Evolutionary conservation across 2,329 filamentous ascomycete species (phyloP), one percentile per base, ranked within the genome.

Genomic region (Aspergillus sp.): DNA sequence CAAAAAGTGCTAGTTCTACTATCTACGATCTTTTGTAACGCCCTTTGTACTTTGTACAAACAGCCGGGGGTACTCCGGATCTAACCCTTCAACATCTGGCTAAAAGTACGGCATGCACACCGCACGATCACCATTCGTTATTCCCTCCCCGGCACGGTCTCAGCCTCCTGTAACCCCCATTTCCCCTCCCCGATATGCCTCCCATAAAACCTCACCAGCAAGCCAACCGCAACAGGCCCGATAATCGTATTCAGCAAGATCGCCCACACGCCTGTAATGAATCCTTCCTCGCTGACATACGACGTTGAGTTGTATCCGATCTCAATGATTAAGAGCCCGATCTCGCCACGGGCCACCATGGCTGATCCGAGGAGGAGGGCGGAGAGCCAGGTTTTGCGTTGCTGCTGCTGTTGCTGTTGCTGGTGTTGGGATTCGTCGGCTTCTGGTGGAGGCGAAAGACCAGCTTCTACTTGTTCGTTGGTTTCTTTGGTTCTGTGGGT

Each of bases 271-370:
- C 52, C 59, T 8, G 61, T 59, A 29, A 59, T 57, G 27, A 60
- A 60, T 0, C 53, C 58, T 1, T 57, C 58, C 12, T 60, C 50
- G 28, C 74, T 68, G 19, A 76, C 70, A 1, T 72, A 70, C 30
- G 64, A 60, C 2, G 60, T 62, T 33, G 61, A 51, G 5, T 64
- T 64, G 27, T 60, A 58, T 3, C 61, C 61, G 5, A 64, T 57
- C 40, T 64, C 61, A 10, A 63, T 61, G 10, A 64, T 62, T 30
- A 64, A 41, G 3, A 63, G 56, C 2, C 61, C 61, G 36, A 64
- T 64, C 42, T 64, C 61, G 19, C 61, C 61, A 2, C 61, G 60
- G 3, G 61, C 61, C 3, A 64, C 61, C 61, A 63, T 64, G 3
- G 61, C 61, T 10, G 60, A 61, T 3, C 61, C 61, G 6, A 64